These are phyloP conservation scores for Russula sp. DNA, from an alignment of 768 basidiomycete genomes.

Conservation along the genomic window DNA sequence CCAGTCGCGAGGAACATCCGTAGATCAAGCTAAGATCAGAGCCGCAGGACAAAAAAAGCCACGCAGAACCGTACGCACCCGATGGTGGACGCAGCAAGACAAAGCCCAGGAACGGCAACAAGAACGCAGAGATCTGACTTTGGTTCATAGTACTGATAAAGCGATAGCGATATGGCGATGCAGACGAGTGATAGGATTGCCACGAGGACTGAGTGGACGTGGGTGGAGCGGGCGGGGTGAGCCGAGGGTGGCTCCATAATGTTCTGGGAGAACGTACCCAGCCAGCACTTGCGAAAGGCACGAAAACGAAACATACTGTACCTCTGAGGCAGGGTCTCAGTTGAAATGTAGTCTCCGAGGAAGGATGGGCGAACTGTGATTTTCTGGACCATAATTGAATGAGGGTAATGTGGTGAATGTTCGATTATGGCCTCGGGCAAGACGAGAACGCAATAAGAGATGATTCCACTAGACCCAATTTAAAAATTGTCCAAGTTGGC, in stretches of 20 bases:
- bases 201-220: not conserved
- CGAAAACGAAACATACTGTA: conserved; percentile 14
- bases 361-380: not conserved
- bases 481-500: no score
- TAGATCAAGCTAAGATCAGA: conserved; percentile 2
- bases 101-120: conserved; percentile 12
- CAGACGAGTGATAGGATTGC: conserved; percentile 10
- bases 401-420: not conserved
- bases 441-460: not conserved
- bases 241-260: not conserved
- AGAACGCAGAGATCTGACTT: conserved; percentile 19
- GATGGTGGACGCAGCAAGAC: not conserved
- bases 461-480: no score
- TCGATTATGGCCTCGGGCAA: not conserved
- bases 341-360: not conserved
- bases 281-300: conserved; percentile 21
- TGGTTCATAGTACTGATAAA: conserved; percentile 9
- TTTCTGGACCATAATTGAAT: not conserved
- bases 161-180: conserved; percentile 9
- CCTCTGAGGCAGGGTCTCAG: not conserved
- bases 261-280: conserved; percentile 4
- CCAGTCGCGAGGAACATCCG: no score
- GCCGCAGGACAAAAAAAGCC: not conserved
- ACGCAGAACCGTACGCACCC: not conserved
- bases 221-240: not conserved